Conservation (phyloP, 768 basidiomycete species). For the Rhodotorula babjevae region DNA sequence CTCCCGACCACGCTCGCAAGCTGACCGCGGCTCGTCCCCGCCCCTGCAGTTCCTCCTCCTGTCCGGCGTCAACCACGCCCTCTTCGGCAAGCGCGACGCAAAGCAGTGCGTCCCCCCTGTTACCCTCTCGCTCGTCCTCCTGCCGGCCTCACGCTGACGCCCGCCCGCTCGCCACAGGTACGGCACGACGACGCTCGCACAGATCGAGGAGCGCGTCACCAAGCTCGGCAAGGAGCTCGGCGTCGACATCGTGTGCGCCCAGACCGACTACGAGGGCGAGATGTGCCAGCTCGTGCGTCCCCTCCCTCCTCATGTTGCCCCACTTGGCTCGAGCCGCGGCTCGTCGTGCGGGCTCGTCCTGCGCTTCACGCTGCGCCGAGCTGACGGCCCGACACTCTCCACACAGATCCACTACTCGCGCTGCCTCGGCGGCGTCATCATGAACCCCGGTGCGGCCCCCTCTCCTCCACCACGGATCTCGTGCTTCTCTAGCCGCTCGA, state of each 20-base stretch:
- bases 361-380: too few relatives aligned
- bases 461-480: background rate
- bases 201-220: constrained; percentile 38
- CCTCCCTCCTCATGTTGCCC: background rate
- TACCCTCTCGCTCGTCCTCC: background rate
- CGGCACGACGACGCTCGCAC: constrained; percentile 38
- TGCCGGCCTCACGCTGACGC: background rate
- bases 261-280: constrained; percentile 42
- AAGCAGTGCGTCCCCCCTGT: constrained; percentile 14
- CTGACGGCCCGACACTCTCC: too few relatives aligned
- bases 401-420: constrained; percentile 40
- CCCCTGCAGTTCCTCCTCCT: constrained; percentile 34
- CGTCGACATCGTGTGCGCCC: constrained; percentile 40
- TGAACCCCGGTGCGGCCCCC: constrained; percentile 32
- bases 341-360: background rate
- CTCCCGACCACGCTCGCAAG: background rate
- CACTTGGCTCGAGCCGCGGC: background rate
- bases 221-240: constrained; percentile 34
- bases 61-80: constrained; percentile 40
- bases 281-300: constrained; percentile 11
- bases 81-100: constrained; percentile 40
- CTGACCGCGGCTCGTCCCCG: background rate
- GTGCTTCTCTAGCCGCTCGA: too few relatives aligned
- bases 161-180: constrained; percentile 9
- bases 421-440: constrained; percentile 39